Evolutionary conservation across 2,329 filamentous ascomycete species (phyloP), one percentile per base, ranked within the genome.

Genomic region (Fusarium neocosmosporiellum): DNA sequence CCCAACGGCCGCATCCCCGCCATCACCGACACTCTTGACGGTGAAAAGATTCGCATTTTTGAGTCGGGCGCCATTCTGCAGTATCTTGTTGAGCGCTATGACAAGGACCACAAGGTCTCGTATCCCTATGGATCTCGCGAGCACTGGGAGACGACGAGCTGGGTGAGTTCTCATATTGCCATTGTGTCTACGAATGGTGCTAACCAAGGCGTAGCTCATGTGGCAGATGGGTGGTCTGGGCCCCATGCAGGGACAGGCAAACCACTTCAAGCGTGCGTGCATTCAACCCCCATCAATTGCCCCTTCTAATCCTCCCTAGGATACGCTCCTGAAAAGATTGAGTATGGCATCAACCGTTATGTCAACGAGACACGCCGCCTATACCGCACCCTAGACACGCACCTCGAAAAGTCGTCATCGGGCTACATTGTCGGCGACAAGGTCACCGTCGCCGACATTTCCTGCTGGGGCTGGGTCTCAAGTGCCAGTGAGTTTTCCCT

Each of bases 1-100:
- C 95, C 95, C 72, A 98, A 98, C 81, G 95, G 95, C 72, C 93
- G 95, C 74, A 97, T 98, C 77, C 95, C 95, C 5, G 95, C 95
- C 65, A 78, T 98, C 59, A 96, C 93, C 9, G 95, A 98, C 83
- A 93, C 87, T 8, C 92, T 93, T 80, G 91, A 96, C 80, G 93
- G 94, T 75, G 85, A 92, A 80, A 85, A 86, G 36, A 94, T 97
- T 79, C 87, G 88, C 65, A 81, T 98, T 20, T 98, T 97, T 79
- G 95, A 98, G 83, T 93, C 90, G 71, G 94, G 94, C 65, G 90
- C 92, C 72, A 96, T 97, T 79, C 86, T 97, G 84, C 90, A 95
- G 81, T 97, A 98, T 80, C 88, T 98, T 7, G 90, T 93, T 20
- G 92, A 95, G 60, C 89, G 90, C 67, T 97, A 97, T 80, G 94